Conservation (phyloP, 495 filamentous ascomycete genomes). For the Umbilicaria muhlenbergii region DNA sequence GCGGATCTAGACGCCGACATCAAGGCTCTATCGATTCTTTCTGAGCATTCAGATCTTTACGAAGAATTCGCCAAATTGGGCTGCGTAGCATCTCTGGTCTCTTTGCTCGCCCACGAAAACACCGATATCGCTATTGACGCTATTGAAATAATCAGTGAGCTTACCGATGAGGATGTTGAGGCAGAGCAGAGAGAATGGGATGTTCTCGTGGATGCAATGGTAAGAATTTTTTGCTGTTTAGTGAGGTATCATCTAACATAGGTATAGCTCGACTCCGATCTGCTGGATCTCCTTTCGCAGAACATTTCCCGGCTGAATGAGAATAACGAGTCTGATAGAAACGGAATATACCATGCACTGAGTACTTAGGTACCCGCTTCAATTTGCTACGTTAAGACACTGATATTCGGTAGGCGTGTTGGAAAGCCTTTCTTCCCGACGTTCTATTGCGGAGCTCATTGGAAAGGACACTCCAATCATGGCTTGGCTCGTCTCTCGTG, state of each 20-base stretch:
- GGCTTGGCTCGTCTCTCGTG: conserved; percentile 60
- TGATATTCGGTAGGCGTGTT: conserved; percentile 38
- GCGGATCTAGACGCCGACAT: conserved; percentile 85
- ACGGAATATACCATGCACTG: conserved; percentile 75
- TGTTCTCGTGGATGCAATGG: conserved; percentile 60
- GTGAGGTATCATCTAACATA: conserved; percentile 12
- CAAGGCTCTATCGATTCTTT: conserved; percentile 73
- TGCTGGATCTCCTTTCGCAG: conserved; percentile 66
- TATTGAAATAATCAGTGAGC: conserved; percentile 78
- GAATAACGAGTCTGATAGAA: conserved; percentile 56
- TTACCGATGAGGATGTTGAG: conserved; percentile 88
- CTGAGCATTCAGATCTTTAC: conserved; percentile 77
- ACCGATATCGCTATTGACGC: conserved; percentile 90
- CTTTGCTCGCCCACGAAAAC: conserved; percentile 84
- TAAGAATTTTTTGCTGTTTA: conserved; percentile 15
- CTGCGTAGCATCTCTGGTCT: conserved; percentile 58
- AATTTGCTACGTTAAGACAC: background rate
- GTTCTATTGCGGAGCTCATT: conserved; percentile 49
- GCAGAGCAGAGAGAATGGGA: conserved; percentile 77
- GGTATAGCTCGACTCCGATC: conserved; percentile 50
- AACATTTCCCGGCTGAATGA: conserved; percentile 82
- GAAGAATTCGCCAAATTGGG: conserved; percentile 69
- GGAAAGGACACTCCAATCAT: conserved; percentile 50
- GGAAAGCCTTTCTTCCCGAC: conserved; percentile 71
- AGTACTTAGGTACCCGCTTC: conserved; percentile 21